Base-by-base conservation (phyloP, 2,329 filamentous ascomycete species). In the Fusarium heterosporum region DNA sequence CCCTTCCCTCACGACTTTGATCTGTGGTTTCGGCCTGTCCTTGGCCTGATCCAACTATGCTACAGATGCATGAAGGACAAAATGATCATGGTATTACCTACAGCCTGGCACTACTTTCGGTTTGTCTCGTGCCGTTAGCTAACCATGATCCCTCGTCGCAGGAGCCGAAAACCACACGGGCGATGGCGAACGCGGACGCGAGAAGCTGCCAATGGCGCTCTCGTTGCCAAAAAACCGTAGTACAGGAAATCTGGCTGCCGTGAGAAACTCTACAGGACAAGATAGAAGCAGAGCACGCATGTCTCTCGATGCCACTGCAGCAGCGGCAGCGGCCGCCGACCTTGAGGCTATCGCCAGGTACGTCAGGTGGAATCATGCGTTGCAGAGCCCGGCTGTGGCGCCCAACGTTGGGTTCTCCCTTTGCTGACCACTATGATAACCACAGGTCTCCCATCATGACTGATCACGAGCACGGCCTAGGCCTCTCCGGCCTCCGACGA, bases 391-490 rank as follows among this genome's bases (percentile, higher is more conserved):
- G 32, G 36, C 34, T 53, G 64, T 67, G 66, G 62, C 64, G 45
- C 48, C 62, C 61, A 47, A 48, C 52, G 42, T 60, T 55, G 47
- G 58, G 52, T 54, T 53, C 45, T 40, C 61, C 61, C 46, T 40
- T 48, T 72, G 66, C 70, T 76, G 72, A 75, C 75, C 68, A 68
- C 64, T 69, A 54, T 57, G 55, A 46, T 61, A 71, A 70, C 61
- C 72, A 54, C 77, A 96, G 93, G 83, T 93, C 92, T 74, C 88
- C 93, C 74, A 86, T 97, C 76, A 87, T 96, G 76, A 85, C 89
- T 69, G 93, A 95, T 79, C 93, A 95, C 80, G 93, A 97, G 75
- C 92, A 96, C 84, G 93, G 93, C 72, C 81, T 96, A 66, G 93
- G 93, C 54, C 86, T 90, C 42, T 96, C 93, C 56, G 94, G 96